Evolutionary conservation across 148 eudicot genomes (phyloP), one percentile per base, ranked within the genome.

Genomic region (Vaccinium macrocarpon): DNA sequence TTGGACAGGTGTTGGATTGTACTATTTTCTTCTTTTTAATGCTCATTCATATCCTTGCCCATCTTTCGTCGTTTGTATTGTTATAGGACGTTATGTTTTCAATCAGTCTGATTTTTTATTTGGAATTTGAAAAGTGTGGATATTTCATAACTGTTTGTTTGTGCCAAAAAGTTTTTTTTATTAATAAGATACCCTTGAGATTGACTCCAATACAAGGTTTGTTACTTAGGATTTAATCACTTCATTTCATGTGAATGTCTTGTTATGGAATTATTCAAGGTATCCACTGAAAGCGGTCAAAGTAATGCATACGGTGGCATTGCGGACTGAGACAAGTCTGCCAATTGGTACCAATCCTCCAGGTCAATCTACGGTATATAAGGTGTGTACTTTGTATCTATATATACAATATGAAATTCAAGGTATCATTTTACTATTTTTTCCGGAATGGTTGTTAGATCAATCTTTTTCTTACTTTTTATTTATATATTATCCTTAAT

Each of bases 221-320:
- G 29, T 52, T 4, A 23, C 71, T 12, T n/a, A 25, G 55, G 19
- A 73, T 68, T 29, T 25, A 32, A 38, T 75, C 14, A 51, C 55
- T 8, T 32, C 7, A n/a, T 50, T 64, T 64, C 71, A 2, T 64
- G 23, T 23, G 4, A 27, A 23, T 3, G 1, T 23, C 11, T 9
- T 23, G 21, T 49, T 15, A 46, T 68, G 61, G 21, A 53, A 83
- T 85, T 82, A 62, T 84, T 52, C 56, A 55, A 97, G 99, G 91
- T 97, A 89, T 85, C 99, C 98, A 70, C 86, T 97, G 91, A 97
- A 97, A 88, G 98, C 99, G 49, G 98, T 94, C 85, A 92, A 92
- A 86, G 99, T 97, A 78, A 97, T 97, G 99, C 98, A 97, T 88
- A 87, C 91, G 55, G 99, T 97, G 90, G 99, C 99, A 5, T 88